These are phyloP conservation scores for Neonectria sp. DNA, from an alignment of 2,329 filamentous ascomycete species.

Conservation along the genomic window DNA sequence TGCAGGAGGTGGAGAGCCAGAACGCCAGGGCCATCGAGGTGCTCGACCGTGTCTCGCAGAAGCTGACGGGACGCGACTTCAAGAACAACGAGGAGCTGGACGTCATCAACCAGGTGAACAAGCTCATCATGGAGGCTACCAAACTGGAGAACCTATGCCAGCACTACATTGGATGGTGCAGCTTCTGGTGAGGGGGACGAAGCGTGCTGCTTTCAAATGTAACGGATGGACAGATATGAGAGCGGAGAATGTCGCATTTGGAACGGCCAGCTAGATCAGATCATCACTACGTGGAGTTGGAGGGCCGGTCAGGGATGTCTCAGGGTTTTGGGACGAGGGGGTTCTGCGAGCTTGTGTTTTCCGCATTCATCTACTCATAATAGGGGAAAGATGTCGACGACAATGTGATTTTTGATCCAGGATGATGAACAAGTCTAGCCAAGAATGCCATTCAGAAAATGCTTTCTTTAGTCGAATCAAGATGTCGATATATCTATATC, in stretches of 20 bases:
- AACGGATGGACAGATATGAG: not conserved
- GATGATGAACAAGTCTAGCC: slow-evolving; percentile 2
- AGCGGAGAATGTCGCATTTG: slow-evolving; percentile 7
- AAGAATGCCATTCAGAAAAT: not conserved
- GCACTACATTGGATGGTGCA: slow-evolving; percentile 99
- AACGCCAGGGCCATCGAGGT: slow-evolving; percentile 96
- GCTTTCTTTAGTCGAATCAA: not conserved
- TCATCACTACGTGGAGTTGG: slow-evolving; percentile 39
- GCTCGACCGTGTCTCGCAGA: slow-evolving; percentile 91
- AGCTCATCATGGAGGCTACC: slow-evolving; percentile 94
- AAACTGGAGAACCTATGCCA: slow-evolving; percentile 98
- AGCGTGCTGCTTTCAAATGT: not conserved
- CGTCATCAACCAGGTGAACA: slow-evolving; percentile 91
- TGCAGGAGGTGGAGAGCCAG: slow-evolving; percentile 80
- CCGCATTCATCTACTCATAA: slow-evolving; percentile 29
- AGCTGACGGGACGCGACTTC: slow-evolving; percentile 95
- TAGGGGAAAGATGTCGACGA: slow-evolving; percentile 20
- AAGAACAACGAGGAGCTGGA: slow-evolving; percentile 87
- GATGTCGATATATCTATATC: not conserved
- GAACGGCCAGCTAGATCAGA: slow-evolving; percentile 21
- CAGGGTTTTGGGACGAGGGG: slow-evolving; percentile 31
- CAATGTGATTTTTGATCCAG: not conserved
- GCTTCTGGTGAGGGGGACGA: slow-evolving; percentile 82
- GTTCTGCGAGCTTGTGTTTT: slow-evolving; percentile 18
- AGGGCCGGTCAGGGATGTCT: slow-evolving; percentile 23